phyloP scores from a whole-genome alignment of 2,329 filamentous ascomycete genomes.

The Byssoonygena ceratinophila region DNA sequence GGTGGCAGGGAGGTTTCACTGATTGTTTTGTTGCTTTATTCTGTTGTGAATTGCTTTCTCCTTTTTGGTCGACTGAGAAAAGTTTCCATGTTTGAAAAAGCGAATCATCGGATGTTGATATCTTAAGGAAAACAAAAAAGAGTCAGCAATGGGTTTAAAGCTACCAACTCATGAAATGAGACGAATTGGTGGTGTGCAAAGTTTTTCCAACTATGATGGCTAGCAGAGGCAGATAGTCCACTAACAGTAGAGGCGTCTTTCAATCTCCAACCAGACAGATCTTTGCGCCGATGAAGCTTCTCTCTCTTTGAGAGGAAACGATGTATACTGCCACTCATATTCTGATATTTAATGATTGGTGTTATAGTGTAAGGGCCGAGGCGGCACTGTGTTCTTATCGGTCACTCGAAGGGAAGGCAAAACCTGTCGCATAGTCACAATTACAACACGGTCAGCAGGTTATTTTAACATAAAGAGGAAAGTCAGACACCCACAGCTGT shows the following conservation, averaged over 20 bases:
- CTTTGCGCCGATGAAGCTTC: slow-evolving; percentile 21
- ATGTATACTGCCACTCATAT: slow-evolving; percentile 34
- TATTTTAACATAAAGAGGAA: neutral
- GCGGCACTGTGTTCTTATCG: neutral
- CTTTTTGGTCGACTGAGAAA: slow-evolving; percentile 1
- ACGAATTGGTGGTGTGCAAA: neutral
- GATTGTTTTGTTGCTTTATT: slow-evolving; percentile 5
- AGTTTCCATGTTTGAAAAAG: slow-evolving; percentile 4
- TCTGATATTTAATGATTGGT: neutral
- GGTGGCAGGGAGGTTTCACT: neutral
- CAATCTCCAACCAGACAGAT: slow-evolving; percentile 2
- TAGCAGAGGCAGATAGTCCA: neutral
- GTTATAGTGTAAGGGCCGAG: neutral
- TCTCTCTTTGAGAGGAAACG: slow-evolving; percentile 34
- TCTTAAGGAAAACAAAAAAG: neutral
- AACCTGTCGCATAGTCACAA: neutral
- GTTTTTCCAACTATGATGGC: neutral
- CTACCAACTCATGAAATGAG: too few relatives aligned
- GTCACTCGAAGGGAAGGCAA: neutral
- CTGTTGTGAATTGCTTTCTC: neutral
- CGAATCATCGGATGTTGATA: neutral
- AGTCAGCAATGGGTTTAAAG: neutral
- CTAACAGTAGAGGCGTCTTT: slow-evolving; percentile 3
- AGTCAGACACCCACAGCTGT: neutral
- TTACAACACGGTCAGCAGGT: neutral